Evolutionary conservation across 768 basidiomycete species (phyloP).

Genomic region (Tubosaeta sp.): DNA sequence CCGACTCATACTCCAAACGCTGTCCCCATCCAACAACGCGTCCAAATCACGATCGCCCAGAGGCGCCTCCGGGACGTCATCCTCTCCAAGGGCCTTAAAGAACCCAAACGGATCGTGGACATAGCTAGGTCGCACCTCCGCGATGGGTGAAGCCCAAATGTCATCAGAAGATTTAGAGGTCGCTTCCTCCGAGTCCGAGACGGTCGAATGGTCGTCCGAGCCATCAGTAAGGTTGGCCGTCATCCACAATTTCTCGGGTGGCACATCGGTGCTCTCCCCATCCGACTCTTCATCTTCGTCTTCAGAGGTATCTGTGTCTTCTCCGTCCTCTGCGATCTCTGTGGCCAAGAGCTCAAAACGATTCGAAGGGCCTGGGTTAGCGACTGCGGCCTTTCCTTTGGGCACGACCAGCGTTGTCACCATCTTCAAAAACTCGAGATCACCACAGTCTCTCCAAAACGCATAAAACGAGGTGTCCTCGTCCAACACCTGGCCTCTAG

Average conservation of each 20-base stretch:
- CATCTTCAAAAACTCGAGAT: conserved; percentile 44
- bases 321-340: not conserved
- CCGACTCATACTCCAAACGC: conserved; percentile 53
- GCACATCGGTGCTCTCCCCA: conserved; percentile 1
- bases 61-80: conserved; percentile 37
- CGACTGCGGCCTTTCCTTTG: not conserved
- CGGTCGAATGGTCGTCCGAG: not conserved
- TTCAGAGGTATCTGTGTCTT: not conserved
- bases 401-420: not conserved
- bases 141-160: not conserved
- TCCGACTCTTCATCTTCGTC: not conserved
- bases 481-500: conserved; percentile 14
- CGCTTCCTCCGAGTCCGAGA: not conserved
- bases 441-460: conserved; percentile 47
- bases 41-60: conserved; percentile 33
- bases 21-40: conserved; percentile 30
- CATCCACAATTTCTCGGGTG: conserved; percentile 29
- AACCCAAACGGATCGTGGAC: conserved; percentile 29
- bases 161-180: not conserved
- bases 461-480: conserved; percentile 38
- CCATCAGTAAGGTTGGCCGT: not conserved
- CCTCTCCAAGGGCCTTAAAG: conserved; percentile 36
- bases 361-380: conserved; percentile 12
- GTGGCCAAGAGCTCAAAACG: conserved; percentile 12
- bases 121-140: conserved; percentile 8